Evolutionary conservation across 345 rosid genomes (phyloP).

Genomic region (Alliaria petiolata): DNA sequence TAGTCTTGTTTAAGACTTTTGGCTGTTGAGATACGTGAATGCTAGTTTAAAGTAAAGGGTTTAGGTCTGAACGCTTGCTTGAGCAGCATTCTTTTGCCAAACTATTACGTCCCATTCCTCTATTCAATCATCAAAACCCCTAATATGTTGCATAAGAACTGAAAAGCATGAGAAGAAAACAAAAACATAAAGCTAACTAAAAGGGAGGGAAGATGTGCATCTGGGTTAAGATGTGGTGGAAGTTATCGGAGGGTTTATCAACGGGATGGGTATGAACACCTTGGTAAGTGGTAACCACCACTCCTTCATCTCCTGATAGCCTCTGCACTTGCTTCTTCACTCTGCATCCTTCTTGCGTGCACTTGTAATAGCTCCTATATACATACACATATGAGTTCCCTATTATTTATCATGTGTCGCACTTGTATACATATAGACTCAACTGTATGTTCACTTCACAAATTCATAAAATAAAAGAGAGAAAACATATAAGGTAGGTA

Average conservation of each 20-base stretch:
- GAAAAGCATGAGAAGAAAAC: background rate
- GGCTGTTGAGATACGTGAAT: no score
- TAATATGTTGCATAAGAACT: background rate
- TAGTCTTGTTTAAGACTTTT: background rate
- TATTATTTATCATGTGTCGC: no score
- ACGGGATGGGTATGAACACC: conserved; percentile 74
- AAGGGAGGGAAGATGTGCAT: conserved; percentile 68
- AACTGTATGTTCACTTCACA: no score
- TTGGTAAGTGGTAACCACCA: conserved; percentile 84
- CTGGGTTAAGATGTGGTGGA: conserved; percentile 74
- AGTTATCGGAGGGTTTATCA: conserved; percentile 62
- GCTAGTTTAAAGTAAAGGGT: background rate
- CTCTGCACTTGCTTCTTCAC: conserved; percentile 97
- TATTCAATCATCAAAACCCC: background rate
- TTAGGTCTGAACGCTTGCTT: background rate
- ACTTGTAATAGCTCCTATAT: conserved; percentile 83
- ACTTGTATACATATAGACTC: no score
- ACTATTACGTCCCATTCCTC: background rate
- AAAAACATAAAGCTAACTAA: no score
- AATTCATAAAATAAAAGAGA: no score
- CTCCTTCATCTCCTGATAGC: conserved; percentile 54
- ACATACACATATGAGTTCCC: no score
- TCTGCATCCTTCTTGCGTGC: conserved; percentile 68
- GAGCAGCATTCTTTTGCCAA: background rate
- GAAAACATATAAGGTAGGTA: background rate